These are phyloP conservation scores for Boletales sp. DNA, from an alignment of 768 basidiomycete species.

Conservation along the genomic window DNA sequence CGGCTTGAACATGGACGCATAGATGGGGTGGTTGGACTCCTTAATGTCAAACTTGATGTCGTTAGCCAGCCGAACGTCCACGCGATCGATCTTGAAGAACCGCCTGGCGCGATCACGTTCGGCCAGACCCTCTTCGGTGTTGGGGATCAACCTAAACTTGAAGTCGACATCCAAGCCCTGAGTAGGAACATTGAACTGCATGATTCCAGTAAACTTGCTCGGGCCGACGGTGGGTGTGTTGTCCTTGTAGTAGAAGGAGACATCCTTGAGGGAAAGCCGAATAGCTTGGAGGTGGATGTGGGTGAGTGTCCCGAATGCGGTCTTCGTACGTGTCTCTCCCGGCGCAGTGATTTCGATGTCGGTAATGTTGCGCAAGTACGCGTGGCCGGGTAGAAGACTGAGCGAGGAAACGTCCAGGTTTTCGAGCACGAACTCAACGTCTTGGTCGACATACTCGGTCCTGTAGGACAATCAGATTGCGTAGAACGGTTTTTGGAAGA, in stretches of 20 bases:
- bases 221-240: conserved; percentile 52
- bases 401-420: conserved; percentile 68
- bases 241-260: conserved; percentile 75
- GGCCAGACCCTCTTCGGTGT: conserved; percentile 35
- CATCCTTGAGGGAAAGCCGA: conserved; percentile 57
- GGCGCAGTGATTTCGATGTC: conserved; percentile 52
- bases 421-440: conserved; percentile 72
- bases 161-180: conserved; percentile 69
- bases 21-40: conserved; percentile 60
- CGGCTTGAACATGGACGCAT: conserved; percentile 61
- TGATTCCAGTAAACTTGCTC: conserved; percentile 55
- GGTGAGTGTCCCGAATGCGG: conserved; percentile 59
- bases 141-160: conserved; percentile 60
- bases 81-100: conserved; percentile 58
- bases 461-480: conserved; percentile 30
- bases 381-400: conserved; percentile 64
- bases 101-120: conserved; percentile 45
- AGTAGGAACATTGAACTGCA: conserved; percentile 58
- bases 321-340: conserved; percentile 34
- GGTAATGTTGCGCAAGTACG: conserved; percentile 70
- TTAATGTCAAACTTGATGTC: conserved; percentile 52
- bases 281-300: conserved; percentile 64
- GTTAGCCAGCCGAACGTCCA: conserved; percentile 52
- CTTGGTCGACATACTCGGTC: conserved; percentile 65
- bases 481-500: background rate